Evolutionary conservation across 352 stramenopile genomes (phyloP), one percentile per base, ranked within the genome.

Genomic region (Phytophthora constricta): DNA sequence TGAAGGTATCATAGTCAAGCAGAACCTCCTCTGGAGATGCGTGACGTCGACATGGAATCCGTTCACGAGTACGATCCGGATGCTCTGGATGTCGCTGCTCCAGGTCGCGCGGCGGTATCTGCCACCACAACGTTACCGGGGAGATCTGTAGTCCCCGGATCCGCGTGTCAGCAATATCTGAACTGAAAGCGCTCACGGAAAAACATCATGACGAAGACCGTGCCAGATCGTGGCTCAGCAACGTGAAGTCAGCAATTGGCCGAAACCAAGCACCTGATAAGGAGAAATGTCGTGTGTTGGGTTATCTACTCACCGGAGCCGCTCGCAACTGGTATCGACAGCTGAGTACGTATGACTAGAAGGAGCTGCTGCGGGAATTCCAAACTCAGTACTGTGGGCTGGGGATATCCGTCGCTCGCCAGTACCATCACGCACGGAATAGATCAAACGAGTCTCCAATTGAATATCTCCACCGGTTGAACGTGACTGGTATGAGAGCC

Each of bases 341-440:
- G 13, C 17, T 50, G 31, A 26, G 57, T 3, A n/a, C 33, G 57
- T 11, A 27, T 2, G 41, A 37, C 2, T 57, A 31, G 57, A 14
- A 11, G 0, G 34, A 43, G 1, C 23, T 65, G 1, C 27, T 37
- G 16, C 17, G 19, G 9, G 10, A 41, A 2, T 65, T 65, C 47
- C 57, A 65, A 20, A 33, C 26, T 0, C 57, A 49, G 17, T 60
- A 60, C 28, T 59, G 58, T n/a, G 58, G 49, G 1, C 14, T 13
- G 1, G 49, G 58, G 1, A 41, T 66, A 8, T 60, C 49, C 2
- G 37, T 66, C 0, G 58, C 58, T 7, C 13, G 37, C 4, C 22
- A 58, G 5, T 65, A 65, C 26, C 57, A 65, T 9, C 47, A 65
- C 10, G 57, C 57, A 4, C 17, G 26, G 22, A 58, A 54, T n/a